A percentile compares a stretch with the other conserved stretches of the same genome.
These are phyloP conservation scores for Fusarium sp. DNA, from an alignment of 2,329 filamentous ascomycete genomes.

Conservation along the genomic window DNA sequence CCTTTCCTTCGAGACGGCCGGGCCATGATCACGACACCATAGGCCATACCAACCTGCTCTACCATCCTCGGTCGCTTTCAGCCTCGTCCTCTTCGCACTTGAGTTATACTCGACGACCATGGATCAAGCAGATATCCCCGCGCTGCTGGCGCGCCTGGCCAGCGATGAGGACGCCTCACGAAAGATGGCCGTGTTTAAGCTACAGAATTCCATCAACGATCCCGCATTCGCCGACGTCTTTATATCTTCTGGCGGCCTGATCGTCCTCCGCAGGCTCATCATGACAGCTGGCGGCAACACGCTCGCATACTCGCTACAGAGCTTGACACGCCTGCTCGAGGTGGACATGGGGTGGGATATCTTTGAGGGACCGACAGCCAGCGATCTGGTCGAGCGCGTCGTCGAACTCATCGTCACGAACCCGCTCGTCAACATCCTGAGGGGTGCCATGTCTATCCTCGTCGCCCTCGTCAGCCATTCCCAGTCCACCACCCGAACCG, in stretches of 20 bases:
- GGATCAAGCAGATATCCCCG: slow-evolving; percentile 76
- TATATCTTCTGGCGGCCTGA: slow-evolving; percentile 87
- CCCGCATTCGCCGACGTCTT: slow-evolving; percentile 97
- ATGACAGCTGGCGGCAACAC: slow-evolving; percentile 92
- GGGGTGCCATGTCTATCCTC: slow-evolving; percentile 96
- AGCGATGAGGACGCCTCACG: slow-evolving; percentile 88
- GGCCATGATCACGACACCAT: slow-evolving; percentile 35
- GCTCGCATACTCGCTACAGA: slow-evolving; percentile 92
- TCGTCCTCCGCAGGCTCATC: slow-evolving; percentile 83
- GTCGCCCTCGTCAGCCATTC: slow-evolving; percentile 93
- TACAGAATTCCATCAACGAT: slow-evolving; percentile 95
- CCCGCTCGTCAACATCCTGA: slow-evolving; percentile 95
- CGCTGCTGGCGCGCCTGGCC: slow-evolving; percentile 71
- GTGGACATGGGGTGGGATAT: slow-evolving; percentile 98
- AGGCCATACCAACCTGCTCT: slow-evolving; percentile 6
- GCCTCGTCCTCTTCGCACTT: slow-evolving; percentile 20
- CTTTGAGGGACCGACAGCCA: slow-evolving; percentile 72
- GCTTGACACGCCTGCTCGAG: slow-evolving; percentile 87
- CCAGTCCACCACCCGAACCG: slow-evolving; percentile 63
- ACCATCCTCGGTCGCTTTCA: slow-evolving; percentile 7
- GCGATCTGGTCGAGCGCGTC: slow-evolving; percentile 79
- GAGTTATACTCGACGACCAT: slow-evolving; percentile 51
- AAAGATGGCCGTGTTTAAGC: slow-evolving; percentile 99
- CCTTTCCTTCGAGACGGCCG: not conserved
- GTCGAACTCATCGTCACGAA: slow-evolving; percentile 95